A percentile compares a stretch with the other conserved stretches of the same genome.
These are phyloP conservation scores for Mycena vitilis DNA, from an alignment of 768 basidiomycete genomes.

Conservation along the genomic window DNA sequence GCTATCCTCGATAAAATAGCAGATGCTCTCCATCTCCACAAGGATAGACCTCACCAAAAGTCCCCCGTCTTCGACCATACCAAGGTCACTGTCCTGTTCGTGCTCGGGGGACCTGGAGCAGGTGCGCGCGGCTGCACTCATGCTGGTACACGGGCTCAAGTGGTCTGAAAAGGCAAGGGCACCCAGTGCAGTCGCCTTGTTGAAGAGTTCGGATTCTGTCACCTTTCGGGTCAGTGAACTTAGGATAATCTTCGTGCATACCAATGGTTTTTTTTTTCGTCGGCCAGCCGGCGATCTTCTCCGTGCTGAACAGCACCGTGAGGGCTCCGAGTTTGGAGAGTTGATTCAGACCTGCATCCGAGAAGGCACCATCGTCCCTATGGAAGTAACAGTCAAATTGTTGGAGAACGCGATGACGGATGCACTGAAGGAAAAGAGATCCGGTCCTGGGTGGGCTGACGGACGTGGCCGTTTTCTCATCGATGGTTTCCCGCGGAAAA, in stretches of 20 bases:
- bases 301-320: constrained; percentile 91
- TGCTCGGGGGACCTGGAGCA: constrained; percentile 97
- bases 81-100: constrained; percentile 91
- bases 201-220: constrained; percentile 86
- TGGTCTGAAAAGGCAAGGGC: constrained; percentile 80
- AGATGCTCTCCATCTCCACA: constrained; percentile 47
- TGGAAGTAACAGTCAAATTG: constrained; percentile 96
- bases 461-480: constrained; percentile 91
- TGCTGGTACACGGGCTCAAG: constrained; percentile 19
- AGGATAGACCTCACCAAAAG: constrained; percentile 27
- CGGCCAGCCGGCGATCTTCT: constrained; percentile 93
- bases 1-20: constrained; percentile 56
- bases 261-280: constrained; percentile 23
- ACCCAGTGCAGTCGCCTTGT: constrained; percentile 93
- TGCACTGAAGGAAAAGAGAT: constrained; percentile 58
- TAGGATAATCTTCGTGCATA: background rate
- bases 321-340: constrained; percentile 83
- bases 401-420: constrained; percentile 91
- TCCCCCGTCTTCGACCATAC: constrained; percentile 70
- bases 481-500: constrained; percentile 97
- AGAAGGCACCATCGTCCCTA: constrained; percentile 95
- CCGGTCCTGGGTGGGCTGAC: constrained; percentile 70
- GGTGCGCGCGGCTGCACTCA: constrained; percentile 56
- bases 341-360: constrained; percentile 90
- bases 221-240: constrained; percentile 82